phyloP scores from a whole-genome alignment of 176 grass and related monocot species.

The Calamus simplicifolius region DNA sequence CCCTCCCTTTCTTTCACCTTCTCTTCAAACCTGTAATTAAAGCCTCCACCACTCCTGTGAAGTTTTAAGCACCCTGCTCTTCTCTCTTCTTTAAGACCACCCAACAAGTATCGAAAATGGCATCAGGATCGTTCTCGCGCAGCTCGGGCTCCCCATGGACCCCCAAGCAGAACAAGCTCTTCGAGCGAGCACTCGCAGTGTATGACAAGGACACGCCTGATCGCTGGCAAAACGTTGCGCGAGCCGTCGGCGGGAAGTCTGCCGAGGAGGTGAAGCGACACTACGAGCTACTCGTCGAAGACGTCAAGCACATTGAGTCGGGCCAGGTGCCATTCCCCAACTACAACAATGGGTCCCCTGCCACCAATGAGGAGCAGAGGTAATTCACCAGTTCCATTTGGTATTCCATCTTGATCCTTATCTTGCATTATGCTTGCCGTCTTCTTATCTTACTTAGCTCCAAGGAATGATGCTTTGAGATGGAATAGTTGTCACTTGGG shows the following conservation, averaged over 20 bases:
- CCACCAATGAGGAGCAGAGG: slow-evolving; percentile 36
- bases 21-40: not conserved
- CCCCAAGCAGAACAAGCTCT: slow-evolving; percentile 23
- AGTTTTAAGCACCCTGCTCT: not conserved
- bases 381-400: slow-evolving; percentile 10
- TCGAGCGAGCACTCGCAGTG: slow-evolving; percentile 35
- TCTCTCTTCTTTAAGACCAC: slow-evolving; percentile 10
- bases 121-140: slow-evolving; percentile 21
- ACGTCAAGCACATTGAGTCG: slow-evolving; percentile 39
- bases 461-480: too few species aligned
- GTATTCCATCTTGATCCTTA: too few species aligned
- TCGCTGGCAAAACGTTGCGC: slow-evolving; percentile 53
- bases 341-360: slow-evolving; percentile 17
- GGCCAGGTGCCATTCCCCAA: too few species aligned
- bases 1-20: not conserved
- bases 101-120: slow-evolving; percentile 12
- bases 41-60: not conserved
- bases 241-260: slow-evolving; percentile 50
- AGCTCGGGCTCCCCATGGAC: slow-evolving; percentile 48
- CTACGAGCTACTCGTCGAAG: slow-evolving; percentile 32
- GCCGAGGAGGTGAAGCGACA: slow-evolving; percentile 65
- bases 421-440: too few species aligned
- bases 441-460: too few species aligned
- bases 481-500: too few species aligned
- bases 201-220: slow-evolving; percentile 47